These are phyloP conservation scores for Globisporangium echinulatum DNA, from an alignment of 352 stramenopile species.

Conservation along the genomic window DNA sequence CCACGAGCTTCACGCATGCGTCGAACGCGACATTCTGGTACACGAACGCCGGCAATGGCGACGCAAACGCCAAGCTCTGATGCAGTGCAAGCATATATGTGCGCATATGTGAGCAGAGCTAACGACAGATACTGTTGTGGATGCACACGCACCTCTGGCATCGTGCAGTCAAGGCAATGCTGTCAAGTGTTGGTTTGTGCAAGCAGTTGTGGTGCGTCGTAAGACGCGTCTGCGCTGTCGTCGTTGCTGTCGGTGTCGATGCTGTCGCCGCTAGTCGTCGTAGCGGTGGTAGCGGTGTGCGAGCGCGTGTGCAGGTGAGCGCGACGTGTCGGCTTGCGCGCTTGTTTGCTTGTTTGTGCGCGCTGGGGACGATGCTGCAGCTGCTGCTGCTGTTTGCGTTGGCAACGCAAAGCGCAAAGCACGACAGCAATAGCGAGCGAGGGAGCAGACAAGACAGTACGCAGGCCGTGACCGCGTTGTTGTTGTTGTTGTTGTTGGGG, in stretches of 20 bases:
- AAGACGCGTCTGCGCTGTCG: too few species aligned
- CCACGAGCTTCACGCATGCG: conserved; percentile 50
- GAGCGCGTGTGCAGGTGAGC: neutral
- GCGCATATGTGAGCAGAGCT: neutral
- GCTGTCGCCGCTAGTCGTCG: too few species aligned
- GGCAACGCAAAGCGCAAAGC: too few species aligned
- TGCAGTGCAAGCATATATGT: neutral
- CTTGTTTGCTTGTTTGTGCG: conserved; percentile 11
- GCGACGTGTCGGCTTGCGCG: neutral
- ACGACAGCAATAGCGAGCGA: neutral
- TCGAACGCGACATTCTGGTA: conserved; percentile 60
- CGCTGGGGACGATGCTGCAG: neutral
- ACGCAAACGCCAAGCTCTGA: conserved; percentile 53
- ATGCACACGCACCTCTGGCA: conserved; percentile 27
- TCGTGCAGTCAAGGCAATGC: conserved; percentile 5
- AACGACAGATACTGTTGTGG: neutral
- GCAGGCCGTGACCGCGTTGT: too few species aligned
- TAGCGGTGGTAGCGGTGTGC: neutral
- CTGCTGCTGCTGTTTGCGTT: too few species aligned
- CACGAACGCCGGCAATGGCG: conserved; percentile 49
- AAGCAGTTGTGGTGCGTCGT: too few species aligned
- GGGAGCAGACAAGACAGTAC: neutral
- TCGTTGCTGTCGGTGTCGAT: too few species aligned
- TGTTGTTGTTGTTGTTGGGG: neutral
- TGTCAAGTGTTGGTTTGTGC: neutral